These are phyloP conservation scores for Lachnum nothofagi DNA, from an alignment of 2,329 filamentous ascomycete species.

Conservation along the genomic window DNA sequence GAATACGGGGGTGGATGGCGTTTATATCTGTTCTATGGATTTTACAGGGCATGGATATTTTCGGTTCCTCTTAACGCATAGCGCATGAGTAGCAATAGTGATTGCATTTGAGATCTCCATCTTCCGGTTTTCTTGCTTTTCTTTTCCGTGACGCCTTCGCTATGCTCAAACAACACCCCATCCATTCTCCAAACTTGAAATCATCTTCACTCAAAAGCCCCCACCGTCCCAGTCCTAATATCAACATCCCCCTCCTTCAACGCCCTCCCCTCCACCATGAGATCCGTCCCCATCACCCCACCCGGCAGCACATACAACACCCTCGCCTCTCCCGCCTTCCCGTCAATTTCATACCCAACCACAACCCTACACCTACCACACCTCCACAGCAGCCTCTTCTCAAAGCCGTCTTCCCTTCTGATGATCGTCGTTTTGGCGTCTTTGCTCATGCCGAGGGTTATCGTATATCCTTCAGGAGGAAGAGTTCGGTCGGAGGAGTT, in stretches of 20 bases:
- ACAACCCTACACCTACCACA: slow-evolving; percentile 58
- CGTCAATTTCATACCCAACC: slow-evolving; percentile 56
- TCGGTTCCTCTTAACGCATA: slow-evolving; percentile 5
- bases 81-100: slow-evolving; percentile 8
- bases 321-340: slow-evolving; percentile 32
- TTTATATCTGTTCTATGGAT: slow-evolving; percentile 12
- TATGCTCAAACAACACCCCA: background rate
- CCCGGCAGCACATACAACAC: slow-evolving; percentile 58
- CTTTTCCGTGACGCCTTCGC: slow-evolving; percentile 7
- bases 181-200: background rate
- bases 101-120: slow-evolving; percentile 3
- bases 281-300: slow-evolving; percentile 52
- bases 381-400: slow-evolving; percentile 55
- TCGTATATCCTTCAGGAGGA: slow-evolving; percentile 41
- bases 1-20: slow-evolving; percentile 12
- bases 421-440: slow-evolving; percentile 48
- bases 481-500: too few species aligned
- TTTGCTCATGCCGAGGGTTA: slow-evolving; percentile 44
- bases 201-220: slow-evolving; percentile 34
- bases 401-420: slow-evolving; percentile 57
- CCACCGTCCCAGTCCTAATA: slow-evolving; percentile 19
- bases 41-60: slow-evolving; percentile 3
- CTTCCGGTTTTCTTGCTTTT: slow-evolving; percentile 3
- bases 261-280: slow-evolving; percentile 42
- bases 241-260: slow-evolving; percentile 32